Evolutionary conservation across 2,329 filamentous ascomycete species (phyloP), one percentile per base, ranked within the genome.

Genomic region (Leptoxyphium fumago): DNA sequence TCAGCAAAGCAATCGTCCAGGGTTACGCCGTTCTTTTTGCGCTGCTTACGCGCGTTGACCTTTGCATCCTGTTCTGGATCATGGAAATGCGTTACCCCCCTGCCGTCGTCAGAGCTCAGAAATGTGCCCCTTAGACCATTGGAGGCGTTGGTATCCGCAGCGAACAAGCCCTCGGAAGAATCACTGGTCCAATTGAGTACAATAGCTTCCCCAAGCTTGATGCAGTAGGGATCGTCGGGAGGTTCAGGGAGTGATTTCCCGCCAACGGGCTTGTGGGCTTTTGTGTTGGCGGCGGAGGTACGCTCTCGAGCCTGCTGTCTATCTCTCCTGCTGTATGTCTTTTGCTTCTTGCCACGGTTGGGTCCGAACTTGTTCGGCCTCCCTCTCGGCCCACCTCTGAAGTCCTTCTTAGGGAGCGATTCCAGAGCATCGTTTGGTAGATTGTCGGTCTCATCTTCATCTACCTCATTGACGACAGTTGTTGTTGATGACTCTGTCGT

Each of bases 1-100:
- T 96, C 91, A 46, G 88, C 82, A 44, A 98, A 75, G 59, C 91
- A 98, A 54, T 95, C 87, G 17, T 91, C 82, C 4, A 98, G 72
- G 1, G 79, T 80, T 51, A 95, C 80, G 26, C 91, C 91, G 43
- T 78, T 72, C 62, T 81, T 83, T 55, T 72, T 74, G 7, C 86
- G 81, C 46, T 68, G 69, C 41, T 70, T 69, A 32, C 88, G 81
- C 43, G 70, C 72, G 45, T 74, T 71, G 52, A 77, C 75, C 55
- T 74, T 78, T 43, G 71, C 73, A 30, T 75, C 69, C 6, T 95
- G 70, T 28, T 78, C 79, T 1, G 78, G 54, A 44, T 72, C 69
- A 13, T 62, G 55, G 8, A 68, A 50, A 66, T 59, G 85, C 76
- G 46, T 76, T 49, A 69, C 30, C 76, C 62, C 26, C 51, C 67